A percentile compares a stretch with the other conserved stretches of the same genome.
Conservation (phyloP, 75 land plant species). For the Selaginella tamariscina region DNA sequence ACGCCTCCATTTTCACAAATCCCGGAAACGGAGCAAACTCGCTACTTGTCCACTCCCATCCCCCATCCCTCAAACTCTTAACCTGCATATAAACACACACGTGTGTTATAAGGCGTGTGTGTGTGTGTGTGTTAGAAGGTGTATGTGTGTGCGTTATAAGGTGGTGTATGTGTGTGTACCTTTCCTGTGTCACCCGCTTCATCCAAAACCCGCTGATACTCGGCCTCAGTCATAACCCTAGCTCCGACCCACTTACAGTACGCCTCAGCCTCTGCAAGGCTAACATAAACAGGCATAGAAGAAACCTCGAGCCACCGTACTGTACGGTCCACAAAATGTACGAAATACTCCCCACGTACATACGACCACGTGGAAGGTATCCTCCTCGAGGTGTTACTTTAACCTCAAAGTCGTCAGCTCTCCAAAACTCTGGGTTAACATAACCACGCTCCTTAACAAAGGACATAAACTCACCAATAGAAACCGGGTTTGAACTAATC, state of each 20-base stretch:
- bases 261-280: constrained; percentile 36
- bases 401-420: constrained; percentile 16
- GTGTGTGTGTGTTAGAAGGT: too few species aligned
- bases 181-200: too few species aligned
- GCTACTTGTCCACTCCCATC: constrained; percentile 37
- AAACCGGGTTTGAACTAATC: constrained; percentile 24
- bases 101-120: too few species aligned
- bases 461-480: constrained; percentile 15
- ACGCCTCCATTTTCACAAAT: constrained; percentile 24
- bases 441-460: constrained; percentile 30
- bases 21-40: constrained; percentile 29
- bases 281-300: constrained; percentile 27
- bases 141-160: too few species aligned
- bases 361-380: constrained; percentile 34
- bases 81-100: too few species aligned
- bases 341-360: constrained; percentile 15
- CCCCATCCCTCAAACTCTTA: constrained; percentile 15
- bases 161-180: too few species aligned
- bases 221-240: constrained; percentile 31
- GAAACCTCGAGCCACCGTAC: constrained; percentile 25
- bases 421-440: constrained; percentile 15
- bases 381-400: constrained; percentile 22
- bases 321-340: constrained; percentile 14
- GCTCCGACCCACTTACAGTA: constrained; percentile 25
- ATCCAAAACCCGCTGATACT: constrained; percentile 24